Evolutionary conservation across 176 grass and related monocot genomes (phyloP), one percentile per base, ranked within the genome.

Genomic region (Poa annua): DNA sequence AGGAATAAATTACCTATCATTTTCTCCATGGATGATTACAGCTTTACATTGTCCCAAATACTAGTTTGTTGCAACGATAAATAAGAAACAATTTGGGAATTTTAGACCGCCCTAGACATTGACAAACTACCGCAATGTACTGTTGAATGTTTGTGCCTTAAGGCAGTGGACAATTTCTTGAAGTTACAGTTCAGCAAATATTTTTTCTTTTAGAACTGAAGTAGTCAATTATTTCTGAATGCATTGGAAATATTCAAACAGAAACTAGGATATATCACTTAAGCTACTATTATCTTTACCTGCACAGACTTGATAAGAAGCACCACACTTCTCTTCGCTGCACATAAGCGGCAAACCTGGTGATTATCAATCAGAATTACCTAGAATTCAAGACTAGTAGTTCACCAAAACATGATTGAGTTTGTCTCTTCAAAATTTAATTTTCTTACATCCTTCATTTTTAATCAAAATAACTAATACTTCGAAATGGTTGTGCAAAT

Each of bases 221-320:
- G 41, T 8, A 66, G 59, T 75, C 38, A 11, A 74, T 78, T 50
- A 66, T 56, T 12, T 80, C 38, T 15, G 7, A 66, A 66, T 57
- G 59, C 68, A 80, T 6, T 57, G 15, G 9, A 35, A 41, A 75
- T 81, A 24, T 49, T 85, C 16, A 35, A 81, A 61, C 17, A 25
- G 3, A 75, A 80, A 80, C 33, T 56, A 84, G 15, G 39, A 49
- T 68, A 4, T 80, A 82, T 82, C 32, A 1, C 19, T 59, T 4
- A 5, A 91, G 90, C 92, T 16, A 8, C 53, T 16, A 8, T 20
- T 71, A 68, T 64, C 17, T 48, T 78, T 93, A 98, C 91, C 96
- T 98, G 96, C 55, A 98, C 83, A 81, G 92, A 98, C 79, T 98
- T 98, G 25, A 89, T 95, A 85, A 98, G 91, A 78, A 93, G 96